Percentiles rank a stretch among this genome's conserved stretches.
These are phyloP conservation scores for Bacterosira constricta DNA, from an alignment of 108 stramenopile genomes.

Conservation along the genomic window DNA sequence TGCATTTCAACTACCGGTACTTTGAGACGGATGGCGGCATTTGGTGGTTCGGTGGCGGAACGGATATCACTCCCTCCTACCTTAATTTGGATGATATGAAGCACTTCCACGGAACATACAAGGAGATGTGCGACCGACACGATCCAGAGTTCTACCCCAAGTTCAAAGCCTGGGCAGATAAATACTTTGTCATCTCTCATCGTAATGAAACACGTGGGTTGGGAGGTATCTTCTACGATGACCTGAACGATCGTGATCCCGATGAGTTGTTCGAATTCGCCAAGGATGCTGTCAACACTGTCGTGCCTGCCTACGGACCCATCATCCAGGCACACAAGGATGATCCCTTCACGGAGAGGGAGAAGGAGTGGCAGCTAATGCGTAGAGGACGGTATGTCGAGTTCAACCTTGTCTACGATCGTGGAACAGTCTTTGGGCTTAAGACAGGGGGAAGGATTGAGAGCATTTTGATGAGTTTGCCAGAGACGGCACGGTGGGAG, in stretches of 20 bases:
- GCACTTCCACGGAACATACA: slow-evolving; percentile 98
- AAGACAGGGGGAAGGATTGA: slow-evolving; percentile 99
- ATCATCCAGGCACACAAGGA: slow-evolving; percentile 91
- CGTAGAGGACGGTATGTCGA: slow-evolving; percentile 96
- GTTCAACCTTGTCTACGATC: slow-evolving; percentile 99
- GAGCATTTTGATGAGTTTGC: slow-evolving; percentile 98
- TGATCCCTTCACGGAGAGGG: slow-evolving; percentile 85
- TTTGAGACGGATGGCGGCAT: slow-evolving; percentile 99
- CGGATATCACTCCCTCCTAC: slow-evolving; percentile 99
- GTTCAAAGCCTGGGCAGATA: slow-evolving; percentile 99
- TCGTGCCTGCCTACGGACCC: slow-evolving; percentile 93
- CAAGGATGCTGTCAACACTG: slow-evolving; percentile 85
- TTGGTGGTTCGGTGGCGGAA: slow-evolving; percentile 99
- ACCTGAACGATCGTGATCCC: slow-evolving; percentile 93
- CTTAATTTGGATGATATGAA: slow-evolving; percentile 95
- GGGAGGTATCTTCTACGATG: slow-evolving; percentile 99
- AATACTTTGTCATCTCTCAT: slow-evolving; percentile 95
- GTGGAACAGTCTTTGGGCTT: slow-evolving; percentile 98
- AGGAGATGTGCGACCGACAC: slow-evolving; percentile 98
- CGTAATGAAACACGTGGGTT: slow-evolving; percentile 96
- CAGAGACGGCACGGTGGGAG: slow-evolving; percentile 98
- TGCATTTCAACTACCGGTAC: slow-evolving; percentile 99
- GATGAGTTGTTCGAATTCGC: slow-evolving; percentile 88
- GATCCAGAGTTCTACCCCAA: slow-evolving; percentile 94
- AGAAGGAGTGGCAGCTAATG: slow-evolving; percentile 98